A percentile compares a stretch with the other conserved stretches of the same genome.
Evolutionary conservation across 2,329 filamentous ascomycete genomes (phyloP).

Genomic region (Parastagonospora nodorum): DNA sequence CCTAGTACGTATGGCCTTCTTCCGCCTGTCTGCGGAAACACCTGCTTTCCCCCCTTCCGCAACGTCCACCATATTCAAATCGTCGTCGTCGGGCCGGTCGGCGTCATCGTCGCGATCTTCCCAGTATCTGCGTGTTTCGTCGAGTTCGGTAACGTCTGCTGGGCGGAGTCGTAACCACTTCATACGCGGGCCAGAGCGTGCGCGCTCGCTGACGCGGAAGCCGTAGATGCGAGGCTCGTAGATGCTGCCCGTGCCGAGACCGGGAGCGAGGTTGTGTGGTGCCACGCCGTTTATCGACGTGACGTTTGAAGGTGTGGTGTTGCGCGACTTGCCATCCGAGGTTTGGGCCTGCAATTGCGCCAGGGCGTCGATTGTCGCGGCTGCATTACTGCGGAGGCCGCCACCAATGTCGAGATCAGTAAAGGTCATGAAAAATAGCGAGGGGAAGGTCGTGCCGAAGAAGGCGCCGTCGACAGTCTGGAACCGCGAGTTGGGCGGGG

Average conservation of each 20-base stretch:
- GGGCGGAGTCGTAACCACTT: conserved; percentile 92
- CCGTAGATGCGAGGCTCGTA: conserved; percentile 97
- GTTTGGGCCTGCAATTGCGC: conserved; percentile 44
- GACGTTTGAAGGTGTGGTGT: conserved; percentile 41
- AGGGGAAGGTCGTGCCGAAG: conserved; percentile 96
- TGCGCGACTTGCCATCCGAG: conserved; percentile 38
- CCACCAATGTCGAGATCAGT: conserved; percentile 87
- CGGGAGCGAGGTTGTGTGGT: conserved; percentile 84
- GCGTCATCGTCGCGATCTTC: conserved; percentile 48
- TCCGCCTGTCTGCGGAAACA: conserved; percentile 35
- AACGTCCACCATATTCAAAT: conserved; percentile 47
- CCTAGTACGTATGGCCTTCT: conserved; percentile 45
- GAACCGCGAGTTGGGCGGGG: conserved; percentile 94
- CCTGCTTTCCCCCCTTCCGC: conserved; percentile 36
- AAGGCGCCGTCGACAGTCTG: conserved; percentile 97
- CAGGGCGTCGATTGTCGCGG: conserved; percentile 41
- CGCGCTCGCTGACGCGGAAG: conserved; percentile 89
- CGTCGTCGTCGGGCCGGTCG: conserved; percentile 44
- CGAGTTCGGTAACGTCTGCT: conserved; percentile 76
- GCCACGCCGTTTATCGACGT: conserved; percentile 80
- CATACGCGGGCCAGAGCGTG: conserved; percentile 91
- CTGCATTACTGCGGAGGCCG: conserved; percentile 64
- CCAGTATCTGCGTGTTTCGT: conserved; percentile 65
- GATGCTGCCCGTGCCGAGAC: conserved; percentile 78
- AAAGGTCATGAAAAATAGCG: conserved; percentile 97